Percentiles rank a stretch among this genome's conserved stretches.
Evolutionary conservation across 768 basidiomycete species (phyloP).

Genomic region (Lentinula aciculospora): DNA sequence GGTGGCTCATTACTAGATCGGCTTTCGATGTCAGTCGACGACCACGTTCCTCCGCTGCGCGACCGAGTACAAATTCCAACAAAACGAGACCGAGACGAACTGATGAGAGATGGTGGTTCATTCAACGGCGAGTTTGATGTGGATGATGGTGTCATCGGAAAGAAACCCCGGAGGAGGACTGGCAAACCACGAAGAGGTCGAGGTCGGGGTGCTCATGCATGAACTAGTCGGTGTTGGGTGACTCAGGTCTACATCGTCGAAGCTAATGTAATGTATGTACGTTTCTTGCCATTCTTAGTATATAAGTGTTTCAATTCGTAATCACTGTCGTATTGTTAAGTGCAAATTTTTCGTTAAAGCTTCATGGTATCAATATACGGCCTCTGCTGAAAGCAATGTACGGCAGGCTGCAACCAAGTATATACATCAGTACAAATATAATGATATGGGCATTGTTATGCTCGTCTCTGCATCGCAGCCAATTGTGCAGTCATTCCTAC

Average conservation of each 20-base stretch:
- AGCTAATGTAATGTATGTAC: background rate
- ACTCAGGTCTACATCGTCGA: background rate
- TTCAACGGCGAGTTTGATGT: conserved; percentile 12
- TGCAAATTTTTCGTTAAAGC: no score
- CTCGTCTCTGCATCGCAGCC: background rate
- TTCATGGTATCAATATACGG: no score
- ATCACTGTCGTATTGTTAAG: no score
- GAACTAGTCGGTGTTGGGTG: background rate
- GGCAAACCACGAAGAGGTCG: background rate
- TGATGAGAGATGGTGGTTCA: conserved; percentile 11
- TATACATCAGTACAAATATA: background rate
- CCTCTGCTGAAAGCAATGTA: no score
- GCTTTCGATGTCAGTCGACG: conserved; percentile 16
- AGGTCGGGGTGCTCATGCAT: background rate
- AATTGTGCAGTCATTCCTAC: conserved; percentile 20
- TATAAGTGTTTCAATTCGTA: no score
- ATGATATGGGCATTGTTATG: background rate
- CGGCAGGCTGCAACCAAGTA: no score
- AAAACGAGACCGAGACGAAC: conserved; percentile 26
- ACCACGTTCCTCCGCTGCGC: conserved; percentile 19
- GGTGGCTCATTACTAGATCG: conserved; percentile 34
- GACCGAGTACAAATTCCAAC: conserved; percentile 31
- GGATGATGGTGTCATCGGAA: background rate
- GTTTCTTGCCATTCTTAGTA: no score
- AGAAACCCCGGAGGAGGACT: conserved; percentile 1